phyloP scores from a whole-genome alignment of 2,329 filamentous ascomycete species.

The Neonectria magnoliae region DNA sequence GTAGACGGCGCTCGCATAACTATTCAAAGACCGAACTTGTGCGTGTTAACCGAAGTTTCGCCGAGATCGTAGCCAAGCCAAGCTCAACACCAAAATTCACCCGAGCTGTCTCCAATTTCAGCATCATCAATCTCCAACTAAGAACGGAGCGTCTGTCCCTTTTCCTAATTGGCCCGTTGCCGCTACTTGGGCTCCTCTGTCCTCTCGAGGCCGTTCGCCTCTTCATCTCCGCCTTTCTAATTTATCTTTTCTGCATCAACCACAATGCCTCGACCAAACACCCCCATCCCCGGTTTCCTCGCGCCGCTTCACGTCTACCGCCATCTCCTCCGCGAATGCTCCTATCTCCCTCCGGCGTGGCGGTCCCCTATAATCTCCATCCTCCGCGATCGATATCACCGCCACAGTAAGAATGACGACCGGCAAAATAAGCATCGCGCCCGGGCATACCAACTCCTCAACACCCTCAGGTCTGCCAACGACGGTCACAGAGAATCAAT shows the following conservation, averaged over 20 bases:
- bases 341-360: conserved; percentile 66
- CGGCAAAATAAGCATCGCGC: conserved; percentile 48
- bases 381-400: conserved; percentile 60
- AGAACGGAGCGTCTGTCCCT: neutral
- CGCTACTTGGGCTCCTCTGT: neutral
- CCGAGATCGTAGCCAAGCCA: neutral
- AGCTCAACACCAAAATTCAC: conserved; percentile 15
- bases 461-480: conserved; percentile 63
- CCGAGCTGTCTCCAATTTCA: neutral
- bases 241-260: neutral
- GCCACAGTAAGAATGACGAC: conserved; percentile 45
- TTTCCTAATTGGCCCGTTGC: neutral
- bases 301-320: conserved; percentile 60
- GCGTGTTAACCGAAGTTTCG: neutral
- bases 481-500: conserved; percentile 60
- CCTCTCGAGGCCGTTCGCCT: conserved; percentile 22
- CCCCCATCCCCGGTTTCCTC: conserved; percentile 38
- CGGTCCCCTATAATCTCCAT: conserved; percentile 54
- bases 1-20: neutral
- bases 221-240: neutral
- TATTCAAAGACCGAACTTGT: neutral
- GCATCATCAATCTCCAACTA: neutral
- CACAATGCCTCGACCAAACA: conserved; percentile 45
- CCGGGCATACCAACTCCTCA: conserved; percentile 55
- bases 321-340: conserved; percentile 67